Evolutionary conservation across 2,329 filamentous ascomycete species (phyloP).

Genomic region (Stemphylium vesicarium): DNA sequence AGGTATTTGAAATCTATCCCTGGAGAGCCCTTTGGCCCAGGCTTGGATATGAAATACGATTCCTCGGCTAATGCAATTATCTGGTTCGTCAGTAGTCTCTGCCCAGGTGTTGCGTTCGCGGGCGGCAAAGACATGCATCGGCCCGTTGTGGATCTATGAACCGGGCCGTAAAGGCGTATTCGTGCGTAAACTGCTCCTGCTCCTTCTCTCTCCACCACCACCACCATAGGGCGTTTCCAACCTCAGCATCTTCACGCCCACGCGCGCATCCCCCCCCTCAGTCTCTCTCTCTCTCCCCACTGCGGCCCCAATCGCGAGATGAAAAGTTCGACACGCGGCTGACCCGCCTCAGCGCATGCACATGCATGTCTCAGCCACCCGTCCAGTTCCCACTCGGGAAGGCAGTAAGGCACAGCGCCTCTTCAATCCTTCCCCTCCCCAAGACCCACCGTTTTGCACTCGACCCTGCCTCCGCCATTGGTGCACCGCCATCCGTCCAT

Average conservation of each 20-base stretch:
- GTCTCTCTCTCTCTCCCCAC: neutral
- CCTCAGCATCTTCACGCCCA: neutral
- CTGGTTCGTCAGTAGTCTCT: neutral
- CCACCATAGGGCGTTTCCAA: neutral
- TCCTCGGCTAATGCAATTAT: neutral
- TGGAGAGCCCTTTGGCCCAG: neutral
- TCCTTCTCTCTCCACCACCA: neutral
- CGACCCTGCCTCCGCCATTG: neutral
- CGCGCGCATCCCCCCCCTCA: neutral
- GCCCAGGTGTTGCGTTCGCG: neutral
- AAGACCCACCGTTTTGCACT: conserved; percentile 1
- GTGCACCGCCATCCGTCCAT: neutral
- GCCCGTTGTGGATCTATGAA: conserved; percentile 1
- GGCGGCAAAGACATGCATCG: neutral
- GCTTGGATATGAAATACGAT: neutral
- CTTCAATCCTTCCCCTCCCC: neutral
- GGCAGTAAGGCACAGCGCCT: neutral
- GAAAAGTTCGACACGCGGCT: neutral
- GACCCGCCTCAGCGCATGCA: conserved; percentile 3
- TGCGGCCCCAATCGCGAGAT: neutral
- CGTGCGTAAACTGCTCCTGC: neutral
- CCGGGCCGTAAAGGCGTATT: neutral
- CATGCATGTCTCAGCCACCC: conserved; percentile 8
- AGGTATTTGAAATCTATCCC: neutral
- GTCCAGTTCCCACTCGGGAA: neutral